Evolutionary conservation across 1,284 basidiomycete species (phyloP), one percentile per base, ranked within the genome.

Genomic region (Marasmius fiardii): DNA sequence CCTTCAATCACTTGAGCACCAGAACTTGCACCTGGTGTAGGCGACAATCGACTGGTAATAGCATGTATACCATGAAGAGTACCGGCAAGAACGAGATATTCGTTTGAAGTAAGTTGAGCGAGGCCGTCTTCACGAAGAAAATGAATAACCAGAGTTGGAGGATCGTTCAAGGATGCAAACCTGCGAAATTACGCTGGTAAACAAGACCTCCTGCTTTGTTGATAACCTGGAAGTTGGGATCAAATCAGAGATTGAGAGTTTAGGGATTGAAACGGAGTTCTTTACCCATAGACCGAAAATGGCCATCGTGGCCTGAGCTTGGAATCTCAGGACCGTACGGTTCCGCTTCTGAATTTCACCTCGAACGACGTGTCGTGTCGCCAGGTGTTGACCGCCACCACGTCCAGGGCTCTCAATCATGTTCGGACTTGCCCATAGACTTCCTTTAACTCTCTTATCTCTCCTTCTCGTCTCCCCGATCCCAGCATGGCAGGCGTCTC

Each of bases 191-290:
- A 58, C 92, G 83, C 65, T 95, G 92, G 74, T 95, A 99, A 57
- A 98, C 91, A 41, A 99, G 83, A 16, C 96, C 97, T 24, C 96
- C 96, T 16, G 97, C 97, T 77, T 99, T 99, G 76, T 98, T 99
- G 69, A 99, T 98, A 59, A 98, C 90, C 95, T 92, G 18, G 20
- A 26, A 41, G 20, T 41, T 8, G n/a, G 11, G 10, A 33, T 57
- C 23, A 56, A 12, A 53, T 34, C 53, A 51, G 57, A 57, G 37
- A 55, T 44, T 55, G 48, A 20, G 54, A 33, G n/a, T 43, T 52
- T n/a, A 43, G 21, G 28, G 20, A 21, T 21, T 21, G 7, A 52
- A 55, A 20, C 45, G 47, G 28, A 59, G 24, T 63, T 63, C 59
- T 65, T 57, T 74, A 89, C 90, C 90, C 93, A 94, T 53, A 95